Percentiles rank a stretch among this genome's conserved stretches.
These are phyloP conservation scores for Lyophyllum shimeji DNA, from an alignment of 768 basidiomycete genomes.

Conservation along the genomic window DNA sequence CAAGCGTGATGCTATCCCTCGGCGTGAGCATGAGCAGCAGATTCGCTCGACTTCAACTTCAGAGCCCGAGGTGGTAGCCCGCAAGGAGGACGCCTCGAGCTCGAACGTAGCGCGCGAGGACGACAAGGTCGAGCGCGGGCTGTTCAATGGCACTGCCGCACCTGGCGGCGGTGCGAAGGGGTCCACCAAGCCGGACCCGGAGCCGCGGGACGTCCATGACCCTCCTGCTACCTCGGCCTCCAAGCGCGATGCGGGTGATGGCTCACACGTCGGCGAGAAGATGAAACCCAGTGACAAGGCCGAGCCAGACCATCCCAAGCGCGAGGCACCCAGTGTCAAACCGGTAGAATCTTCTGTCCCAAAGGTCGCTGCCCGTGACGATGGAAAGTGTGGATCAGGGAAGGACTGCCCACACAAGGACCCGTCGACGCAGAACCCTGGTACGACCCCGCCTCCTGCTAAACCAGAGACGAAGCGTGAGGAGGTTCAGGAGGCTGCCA, in stretches of 20 bases:
- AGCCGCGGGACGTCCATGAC: neutral
- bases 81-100: neutral
- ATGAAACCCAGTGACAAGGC: too few species aligned
- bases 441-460: neutral
- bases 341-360: too few species aligned
- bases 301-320: too few species aligned
- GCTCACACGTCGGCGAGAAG: too few species aligned
- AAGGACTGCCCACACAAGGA: too few species aligned
- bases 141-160: neutral
- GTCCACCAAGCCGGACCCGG: neutral
- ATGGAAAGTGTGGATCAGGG: too few species aligned
- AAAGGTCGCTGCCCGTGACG: too few species aligned
- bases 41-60: too few species aligned
- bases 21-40: neutral
- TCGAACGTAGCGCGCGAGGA: slow-evolving; percentile 3
- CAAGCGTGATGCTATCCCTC: slow-evolving; percentile 1
- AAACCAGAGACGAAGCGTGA: neutral
- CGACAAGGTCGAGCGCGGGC: neutral
- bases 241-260: too few species aligned
- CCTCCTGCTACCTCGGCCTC: too few species aligned
- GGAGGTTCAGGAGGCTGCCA: neutral
- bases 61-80: neutral
- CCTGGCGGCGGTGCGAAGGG: neutral
- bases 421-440: too few species aligned
- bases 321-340: too few species aligned